A percentile compares a stretch with the other conserved stretches of the same genome.
phyloP scores from a whole-genome alignment of 352 stramenopile genomes.

The Phytophthora hybrid region DNA sequence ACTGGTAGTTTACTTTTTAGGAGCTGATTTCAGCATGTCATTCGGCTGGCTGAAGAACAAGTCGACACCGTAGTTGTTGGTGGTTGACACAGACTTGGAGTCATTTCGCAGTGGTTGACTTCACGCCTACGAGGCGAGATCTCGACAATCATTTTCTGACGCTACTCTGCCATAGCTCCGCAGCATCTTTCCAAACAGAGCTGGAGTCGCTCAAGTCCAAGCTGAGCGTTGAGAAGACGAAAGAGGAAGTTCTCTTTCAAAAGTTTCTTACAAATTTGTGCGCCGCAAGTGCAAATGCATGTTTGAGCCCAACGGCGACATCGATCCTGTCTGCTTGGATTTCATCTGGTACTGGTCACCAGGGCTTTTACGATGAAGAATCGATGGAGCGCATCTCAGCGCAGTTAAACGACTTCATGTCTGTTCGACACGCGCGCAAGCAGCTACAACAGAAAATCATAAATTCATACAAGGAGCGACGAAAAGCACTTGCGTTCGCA shows the following conservation, averaged over 20 bases:
- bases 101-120: constrained; percentile 56
- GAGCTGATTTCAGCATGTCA: no score
- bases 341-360: constrained; percentile 22
- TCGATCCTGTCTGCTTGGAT: constrained; percentile 39
- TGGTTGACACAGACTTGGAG: constrained; percentile 52
- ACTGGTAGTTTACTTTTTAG: no score
- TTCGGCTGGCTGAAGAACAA: no score
- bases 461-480: constrained; percentile 16
- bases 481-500: constrained; percentile 28
- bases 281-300: constrained; percentile 19
- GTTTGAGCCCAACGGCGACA: constrained; percentile 11
- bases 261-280: constrained; percentile 31
- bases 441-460: constrained; percentile 26
- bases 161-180: constrained; percentile 32
- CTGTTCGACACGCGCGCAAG: constrained; percentile 23
- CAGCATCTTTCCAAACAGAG: constrained; percentile 15
- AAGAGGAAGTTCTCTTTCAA: constrained; percentile 31
- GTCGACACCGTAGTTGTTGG: neutral
- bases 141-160: constrained; percentile 51
- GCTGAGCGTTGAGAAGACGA: constrained; percentile 24
- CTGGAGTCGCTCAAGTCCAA: constrained; percentile 25
- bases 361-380: constrained; percentile 33
- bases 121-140: constrained; percentile 45
- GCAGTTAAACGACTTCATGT: constrained; percentile 39
- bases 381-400: constrained; percentile 45